phyloP scores from a whole-genome alignment of 129 eudicot genomes.

The Escallonia herrerae region DNA sequence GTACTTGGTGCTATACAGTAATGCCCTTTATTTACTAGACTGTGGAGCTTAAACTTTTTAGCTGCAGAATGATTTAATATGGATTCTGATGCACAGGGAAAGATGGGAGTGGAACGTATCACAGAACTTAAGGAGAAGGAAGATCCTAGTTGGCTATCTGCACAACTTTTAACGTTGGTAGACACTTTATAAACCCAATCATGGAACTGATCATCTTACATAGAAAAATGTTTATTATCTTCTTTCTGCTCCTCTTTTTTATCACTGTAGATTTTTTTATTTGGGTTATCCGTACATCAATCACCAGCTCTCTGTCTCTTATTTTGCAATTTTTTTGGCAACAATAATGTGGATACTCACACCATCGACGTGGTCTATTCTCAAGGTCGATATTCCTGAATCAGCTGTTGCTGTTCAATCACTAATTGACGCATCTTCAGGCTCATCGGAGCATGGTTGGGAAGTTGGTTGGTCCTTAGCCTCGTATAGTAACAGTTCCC shows the following conservation, averaged over 20 bases:
- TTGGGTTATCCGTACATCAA: too few species aligned
- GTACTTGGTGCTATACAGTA: conserved; percentile 19
- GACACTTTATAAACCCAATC: conserved; percentile 14
- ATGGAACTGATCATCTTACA: neutral
- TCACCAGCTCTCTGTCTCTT: too few species aligned
- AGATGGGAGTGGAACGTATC: conserved; percentile 4
- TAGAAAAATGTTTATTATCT: too few species aligned
- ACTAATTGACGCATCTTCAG: conserved; percentile 63
- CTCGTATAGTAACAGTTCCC: conserved; percentile 39
- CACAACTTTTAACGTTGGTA: conserved; percentile 59
- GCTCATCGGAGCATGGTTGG: conserved; percentile 73
- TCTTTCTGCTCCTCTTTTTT: too few species aligned
- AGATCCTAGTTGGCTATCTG: conserved; percentile 42
- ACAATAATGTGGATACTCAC: neutral
- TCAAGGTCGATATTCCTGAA: conserved; percentile 68
- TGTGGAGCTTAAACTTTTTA: neutral
- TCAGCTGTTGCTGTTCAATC: conserved; percentile 67
- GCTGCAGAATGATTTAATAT: conserved; percentile 6
- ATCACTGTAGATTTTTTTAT: too few species aligned
- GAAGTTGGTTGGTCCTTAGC: conserved; percentile 99
- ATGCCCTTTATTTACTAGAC: neutral
- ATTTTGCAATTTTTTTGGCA: too few species aligned
- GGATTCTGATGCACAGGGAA: conserved; percentile 30
- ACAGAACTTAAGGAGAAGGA: conserved; percentile 12
- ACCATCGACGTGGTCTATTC: neutral